Evolutionary conservation across 176 grass and related monocot species (phyloP), one percentile per base, ranked within the genome.

Genomic region (Miscanthus lutarioriparius): DNA sequence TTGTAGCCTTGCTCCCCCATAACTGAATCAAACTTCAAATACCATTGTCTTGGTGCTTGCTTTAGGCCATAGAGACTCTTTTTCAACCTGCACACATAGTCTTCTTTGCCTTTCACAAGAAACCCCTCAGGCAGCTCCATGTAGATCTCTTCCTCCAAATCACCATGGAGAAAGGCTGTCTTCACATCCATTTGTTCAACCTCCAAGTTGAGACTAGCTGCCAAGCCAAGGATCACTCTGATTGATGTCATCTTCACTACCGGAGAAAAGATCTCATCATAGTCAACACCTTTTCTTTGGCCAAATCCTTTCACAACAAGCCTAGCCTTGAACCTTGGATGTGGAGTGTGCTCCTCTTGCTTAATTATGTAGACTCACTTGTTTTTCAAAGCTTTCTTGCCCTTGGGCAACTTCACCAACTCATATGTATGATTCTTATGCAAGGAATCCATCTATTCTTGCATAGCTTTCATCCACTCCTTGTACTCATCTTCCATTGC

Each of bases 151-250:
- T 86, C 76, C 67, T 86, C 20, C 62, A 84, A 27, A 13, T 51
- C 58, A 35, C 71, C 37, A 75, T 84, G 38, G 20, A 84, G 59
- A 8, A 84, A 84, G 1, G 26, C 0, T 36, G 58, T 74, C 59
- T 75, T 84, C 58, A 84, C 41, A 84, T 84, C 72, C 6, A 84
- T 47, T 9, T 53, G 71, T 13, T 75, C 26, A 48, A 84, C 20
- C 30, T 76, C 30, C 17, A 62, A 75, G 15, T 47, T 47, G 43
- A 37, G 10, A 33, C 72, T 73, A 23, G 72, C 20, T 51, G 39
- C 15, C 36, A 84, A 8, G 43, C 15, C 58, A 76, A 84, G 39
- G 27, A 75, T 14, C 36, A 76, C 2, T 65, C 40, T 25, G 7
- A 75, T 84, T 6, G 82, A 64, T 63, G 70, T 45, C 71, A 84